Evolutionary conservation across 2,329 filamentous ascomycete species (phyloP), one percentile per base, ranked within the genome.

Genomic region (Colletotrichum nymphaeae): DNA sequence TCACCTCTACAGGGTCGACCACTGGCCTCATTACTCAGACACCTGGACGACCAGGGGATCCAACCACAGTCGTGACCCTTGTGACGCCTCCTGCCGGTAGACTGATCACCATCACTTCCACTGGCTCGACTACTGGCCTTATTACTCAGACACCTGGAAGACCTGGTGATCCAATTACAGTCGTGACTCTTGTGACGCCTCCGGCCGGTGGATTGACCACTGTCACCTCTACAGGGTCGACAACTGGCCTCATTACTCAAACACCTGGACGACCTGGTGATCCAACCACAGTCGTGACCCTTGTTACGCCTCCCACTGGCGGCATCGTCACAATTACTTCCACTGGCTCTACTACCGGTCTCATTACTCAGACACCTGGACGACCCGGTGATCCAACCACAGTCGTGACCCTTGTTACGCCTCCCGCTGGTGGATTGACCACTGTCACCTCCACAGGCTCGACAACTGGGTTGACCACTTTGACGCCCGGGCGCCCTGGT

Each of bases 171-270:
- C 24, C 24, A 24, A 24, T 3, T 3, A 24, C 24, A 24, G 24
- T 24, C 24, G 24, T 24, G 24, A 24, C 24, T 2, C 24, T 24
- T 24, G 24, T 24, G 24, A 24, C 24, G 24, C 24, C 24, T 24
- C 24, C 24, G 2, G 5, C 14, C 5, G 42, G 42, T 8, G 42
- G 42, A 0, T 0, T 46, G 0, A n/a, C 16, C 0, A 46, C 42
- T 3, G 2, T 46, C 16, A 46, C 16, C 0, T 46, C 26, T 26
- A 26, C 26, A 26, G 26, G 26, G 4, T 26, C 26, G 26, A 26
- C 26, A 4, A 26, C 26, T 26, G 26, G 26, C 24, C 24, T 24
- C 24, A 24, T 24, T 24, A 46, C 37, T 0, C 37, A 19, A 16
- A 46, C 14, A 1, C 37, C 37, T 0, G 16, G 37, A 3, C 16